These are phyloP conservation scores for Penicillium brevicompactum DNA, from an alignment of 2,329 filamentous ascomycete species.

Conservation along the genomic window DNA sequence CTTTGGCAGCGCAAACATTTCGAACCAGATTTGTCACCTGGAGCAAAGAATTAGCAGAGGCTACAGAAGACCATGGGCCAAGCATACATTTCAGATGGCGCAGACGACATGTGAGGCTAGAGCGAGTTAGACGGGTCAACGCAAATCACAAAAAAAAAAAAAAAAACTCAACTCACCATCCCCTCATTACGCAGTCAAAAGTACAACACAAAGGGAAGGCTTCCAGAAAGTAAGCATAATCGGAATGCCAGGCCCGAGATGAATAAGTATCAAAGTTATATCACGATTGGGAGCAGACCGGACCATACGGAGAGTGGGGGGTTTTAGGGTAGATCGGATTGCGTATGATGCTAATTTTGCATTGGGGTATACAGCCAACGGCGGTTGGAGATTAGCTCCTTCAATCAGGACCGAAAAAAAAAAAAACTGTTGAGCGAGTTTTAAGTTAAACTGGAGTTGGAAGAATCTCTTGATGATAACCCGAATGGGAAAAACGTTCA, in stretches of 20 bases:
- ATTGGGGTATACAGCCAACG: conserved; percentile 17
- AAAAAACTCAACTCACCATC: conserved; percentile 38
- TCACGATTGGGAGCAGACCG: neutral
- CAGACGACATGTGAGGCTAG: conserved; percentile 40
- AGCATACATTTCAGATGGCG: conserved; percentile 41
- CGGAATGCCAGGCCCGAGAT: conserved; percentile 13
- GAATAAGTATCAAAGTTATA: conserved; percentile 14
- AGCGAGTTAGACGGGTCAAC: conserved; percentile 10
- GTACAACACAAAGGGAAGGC: conserved; percentile 23
- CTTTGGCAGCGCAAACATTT: conserved; percentile 40
- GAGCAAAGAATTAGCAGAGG: neutral
- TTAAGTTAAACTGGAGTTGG: conserved; percentile 10
- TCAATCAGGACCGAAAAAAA: neutral
- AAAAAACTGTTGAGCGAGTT: neutral
- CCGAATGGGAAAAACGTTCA: conserved; percentile 11
- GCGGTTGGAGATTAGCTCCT: conserved; percentile 21
- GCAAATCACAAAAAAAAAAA: neutral
- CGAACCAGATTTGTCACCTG: conserved; percentile 39
- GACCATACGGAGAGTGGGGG: conserved; percentile 10
- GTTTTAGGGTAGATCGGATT: conserved; percentile 8
- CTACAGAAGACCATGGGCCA: neutral
- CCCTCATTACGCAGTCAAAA: conserved; percentile 40
- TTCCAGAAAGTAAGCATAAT: conserved; percentile 24
- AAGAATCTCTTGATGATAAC: neutral
- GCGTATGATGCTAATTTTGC: conserved; percentile 1